Evolutionary conservation across 441 rosid genomes (phyloP), one percentile per base, ranked within the genome.

Genomic region (Pelargonium fulgidum): DNA sequence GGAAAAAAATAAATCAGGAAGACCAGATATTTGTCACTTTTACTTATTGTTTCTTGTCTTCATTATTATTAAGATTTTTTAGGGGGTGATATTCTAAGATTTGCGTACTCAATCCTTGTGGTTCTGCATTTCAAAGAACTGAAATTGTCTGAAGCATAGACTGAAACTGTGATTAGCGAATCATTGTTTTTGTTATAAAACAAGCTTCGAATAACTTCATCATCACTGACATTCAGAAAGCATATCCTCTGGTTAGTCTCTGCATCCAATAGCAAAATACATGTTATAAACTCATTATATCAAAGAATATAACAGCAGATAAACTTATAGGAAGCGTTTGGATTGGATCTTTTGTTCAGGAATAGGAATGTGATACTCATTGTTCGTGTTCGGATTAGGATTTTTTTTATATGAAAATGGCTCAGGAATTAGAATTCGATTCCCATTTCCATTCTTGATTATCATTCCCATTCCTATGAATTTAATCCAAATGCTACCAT

Each of bases 131-230:
- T 84, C 75, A 81, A 73, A 70, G 83, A 84, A 77, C 87, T 81
- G 78, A 81, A 84, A 75, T 76, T 81, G 74, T 81, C 87, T 0
- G 82, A 84, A 19, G 85, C 83, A 10, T 81, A 80, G 54, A 81
- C 87, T 59, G 85, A 81, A 72, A 84, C 85, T 69, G 87, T 84
- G 72, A 84, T 81, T 33, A 84, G 85, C 0, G 87, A 84, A 39
- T 84, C 87, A 24, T 84, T 84, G 79, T 84, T 84, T 75, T 84
- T 81, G 64, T 84, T 84, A 68, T 84, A 84, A 73, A 84, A 84
- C 79, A 81, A 76, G 75, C 85, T 81, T 70, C 85, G 65, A 16
- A 84, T 84, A 56, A 84, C 83, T 73, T 84, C 87, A 71, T 84
- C 87, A 3, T 81, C 78, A 52, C 80, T 81, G 64, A 84, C 80